Percentiles rank a stretch among this genome's conserved stretches.
Evolutionary conservation across 2,329 filamentous ascomycete genomes (phyloP).

Genomic region (Pyricularia sp.): DNA sequence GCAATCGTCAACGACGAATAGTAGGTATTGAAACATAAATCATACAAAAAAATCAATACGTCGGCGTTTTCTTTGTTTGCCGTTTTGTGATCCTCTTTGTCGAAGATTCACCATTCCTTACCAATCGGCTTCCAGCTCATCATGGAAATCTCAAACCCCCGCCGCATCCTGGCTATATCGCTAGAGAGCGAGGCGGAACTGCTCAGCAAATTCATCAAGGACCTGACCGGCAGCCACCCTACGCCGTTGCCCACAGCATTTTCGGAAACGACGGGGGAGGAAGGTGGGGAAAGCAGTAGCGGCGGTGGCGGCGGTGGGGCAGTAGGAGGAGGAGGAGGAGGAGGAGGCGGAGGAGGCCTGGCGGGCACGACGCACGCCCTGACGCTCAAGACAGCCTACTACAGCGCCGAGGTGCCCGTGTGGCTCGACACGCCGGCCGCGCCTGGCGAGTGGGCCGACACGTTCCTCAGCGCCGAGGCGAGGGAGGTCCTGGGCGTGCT

Average conservation of each 20-base stretch:
- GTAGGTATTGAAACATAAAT: background rate
- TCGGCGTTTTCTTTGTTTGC: no score
- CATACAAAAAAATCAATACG: background rate
- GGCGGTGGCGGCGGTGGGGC: constrained; percentile 18
- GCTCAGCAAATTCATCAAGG: constrained; percentile 44
- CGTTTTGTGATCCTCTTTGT: background rate
- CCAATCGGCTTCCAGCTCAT: constrained; percentile 3
- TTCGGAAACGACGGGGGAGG: background rate
- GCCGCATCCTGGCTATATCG: constrained; percentile 50
- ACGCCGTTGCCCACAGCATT: constrained; percentile 5
- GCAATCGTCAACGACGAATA: background rate
- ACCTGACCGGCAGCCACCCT: constrained; percentile 37
- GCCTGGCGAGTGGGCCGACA: constrained; percentile 39
- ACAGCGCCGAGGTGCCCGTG: constrained; percentile 49
- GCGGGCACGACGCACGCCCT: constrained; percentile 52
- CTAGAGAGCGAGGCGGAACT: constrained; percentile 34
- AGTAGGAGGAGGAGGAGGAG: no score
- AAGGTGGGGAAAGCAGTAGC: constrained; percentile 19
- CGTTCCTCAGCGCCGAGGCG: constrained; percentile 52
- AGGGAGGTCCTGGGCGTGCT: constrained; percentile 52
- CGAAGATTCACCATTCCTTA: background rate
- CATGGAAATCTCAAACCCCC: constrained; percentile 39
- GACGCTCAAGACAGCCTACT: constrained; percentile 49
- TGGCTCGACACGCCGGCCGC: constrained; percentile 56
- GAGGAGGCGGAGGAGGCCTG: constrained; percentile 21